A percentile compares a stretch with the other conserved stretches of the same genome.
Conservation (phyloP, 1,139 yeast species). For the Kluyveromyces sp. region DNA sequence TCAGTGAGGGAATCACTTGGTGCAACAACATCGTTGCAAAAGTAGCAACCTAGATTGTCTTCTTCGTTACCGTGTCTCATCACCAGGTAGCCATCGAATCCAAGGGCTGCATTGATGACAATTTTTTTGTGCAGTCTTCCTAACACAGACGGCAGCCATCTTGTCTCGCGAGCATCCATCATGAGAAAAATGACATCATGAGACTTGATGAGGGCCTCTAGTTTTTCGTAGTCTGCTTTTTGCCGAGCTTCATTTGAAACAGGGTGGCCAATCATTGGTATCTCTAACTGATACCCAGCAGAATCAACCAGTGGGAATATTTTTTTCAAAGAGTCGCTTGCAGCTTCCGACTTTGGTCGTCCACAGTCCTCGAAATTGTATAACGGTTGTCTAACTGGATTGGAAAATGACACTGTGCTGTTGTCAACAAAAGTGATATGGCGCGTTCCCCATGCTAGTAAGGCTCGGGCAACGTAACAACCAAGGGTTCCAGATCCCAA, state of each 20-base stretch:
- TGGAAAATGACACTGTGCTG: slow-evolving; percentile 82
- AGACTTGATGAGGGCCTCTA: slow-evolving; percentile 47
- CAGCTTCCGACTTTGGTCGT: slow-evolving; percentile 61
- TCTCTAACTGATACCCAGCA: slow-evolving; percentile 56
- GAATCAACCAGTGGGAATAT: slow-evolving; percentile 75
- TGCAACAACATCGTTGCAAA: slow-evolving; percentile 92
- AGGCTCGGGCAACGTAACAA: slow-evolving; percentile 76
- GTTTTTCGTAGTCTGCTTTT: slow-evolving; percentile 42
- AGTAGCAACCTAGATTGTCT: slow-evolving; percentile 79
- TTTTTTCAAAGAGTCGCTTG: slow-evolving; percentile 62
- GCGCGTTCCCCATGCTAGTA: slow-evolving; percentile 91
- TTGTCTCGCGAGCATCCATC: slow-evolving; percentile 90
- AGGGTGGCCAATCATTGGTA: slow-evolving; percentile 96
- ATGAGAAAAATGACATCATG: slow-evolving; percentile 76
- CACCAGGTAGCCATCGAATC: slow-evolving; percentile 87
- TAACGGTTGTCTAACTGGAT: slow-evolving; percentile 91
- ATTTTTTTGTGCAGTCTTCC: slow-evolving; percentile 60
- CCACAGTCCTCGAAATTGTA: slow-evolving; percentile 74
- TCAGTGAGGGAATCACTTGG: slow-evolving; percentile 82
- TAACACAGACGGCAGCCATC: slow-evolving; percentile 92
- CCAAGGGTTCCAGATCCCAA: slow-evolving; percentile 98
- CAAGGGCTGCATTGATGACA: slow-evolving; percentile 88
- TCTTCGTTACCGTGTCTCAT: slow-evolving; percentile 71
- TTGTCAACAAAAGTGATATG: slow-evolving; percentile 82
- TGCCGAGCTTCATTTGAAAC: slow-evolving; percentile 49